Conservation (phyloP, 2,329 filamentous ascomycete genomes). For the Raffaelea deltoideospora region DNA sequence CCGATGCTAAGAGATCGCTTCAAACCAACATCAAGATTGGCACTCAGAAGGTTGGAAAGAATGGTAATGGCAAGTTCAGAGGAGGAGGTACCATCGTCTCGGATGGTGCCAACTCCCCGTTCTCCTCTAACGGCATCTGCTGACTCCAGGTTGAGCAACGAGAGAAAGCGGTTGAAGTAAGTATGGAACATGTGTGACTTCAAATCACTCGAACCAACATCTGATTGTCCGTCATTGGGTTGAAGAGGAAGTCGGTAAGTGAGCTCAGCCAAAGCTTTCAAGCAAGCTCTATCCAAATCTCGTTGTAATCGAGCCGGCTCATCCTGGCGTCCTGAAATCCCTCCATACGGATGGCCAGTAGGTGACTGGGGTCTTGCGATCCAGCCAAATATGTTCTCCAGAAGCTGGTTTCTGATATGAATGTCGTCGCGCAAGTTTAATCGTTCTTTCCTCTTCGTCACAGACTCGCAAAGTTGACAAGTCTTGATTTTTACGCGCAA, state of each 20-base stretch:
- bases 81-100: constrained; percentile 39
- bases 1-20: constrained; percentile 57
- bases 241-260: constrained; percentile 53
- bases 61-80: constrained; percentile 53
- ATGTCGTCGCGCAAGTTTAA: constrained; percentile 55
- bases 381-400: constrained; percentile 55
- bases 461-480: constrained; percentile 50
- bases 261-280: constrained; percentile 49
- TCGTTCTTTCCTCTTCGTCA: constrained; percentile 52
- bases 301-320: constrained; percentile 43
- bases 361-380: constrained; percentile 45
- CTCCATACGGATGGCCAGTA: constrained; percentile 24
- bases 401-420: constrained; percentile 50
- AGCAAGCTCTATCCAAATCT: constrained; percentile 50
- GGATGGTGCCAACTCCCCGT: constrained; percentile 18
- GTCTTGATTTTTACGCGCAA: constrained; percentile 54
- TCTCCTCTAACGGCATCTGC: constrained; percentile 29
- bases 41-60: constrained; percentile 52
- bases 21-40: constrained; percentile 56
- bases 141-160: constrained; percentile 44
- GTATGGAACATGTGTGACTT: constrained; percentile 59
- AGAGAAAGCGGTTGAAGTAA: constrained; percentile 56
- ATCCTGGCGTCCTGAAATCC: constrained; percentile 29
- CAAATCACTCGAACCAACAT: constrained; percentile 51
- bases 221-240: constrained; percentile 47